Percentiles rank a stretch among this genome's conserved stretches.
Conservation (phyloP, 208 protist genomes). For the Leishmania major region DNA sequence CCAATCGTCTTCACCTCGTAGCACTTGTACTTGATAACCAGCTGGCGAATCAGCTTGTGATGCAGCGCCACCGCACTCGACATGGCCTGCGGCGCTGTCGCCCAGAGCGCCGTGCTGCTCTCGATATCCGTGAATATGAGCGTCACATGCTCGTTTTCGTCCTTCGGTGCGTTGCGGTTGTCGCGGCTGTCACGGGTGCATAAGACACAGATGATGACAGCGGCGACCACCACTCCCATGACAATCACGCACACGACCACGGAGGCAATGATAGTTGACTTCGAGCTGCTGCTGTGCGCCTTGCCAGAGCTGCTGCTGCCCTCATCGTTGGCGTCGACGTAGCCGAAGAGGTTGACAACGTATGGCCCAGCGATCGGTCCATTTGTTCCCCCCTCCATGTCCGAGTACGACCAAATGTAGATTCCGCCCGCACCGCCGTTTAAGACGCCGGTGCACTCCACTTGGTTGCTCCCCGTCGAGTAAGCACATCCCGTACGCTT, state of each 20-base stretch:
- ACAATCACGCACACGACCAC: slow-evolving; percentile 1
- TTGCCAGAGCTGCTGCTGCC: neutral
- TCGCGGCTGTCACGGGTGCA: slow-evolving; percentile 38
- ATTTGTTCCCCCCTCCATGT: neutral
- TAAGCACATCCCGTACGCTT: slow-evolving; percentile 10
- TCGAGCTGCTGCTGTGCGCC: neutral
- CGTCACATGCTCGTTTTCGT: slow-evolving; percentile 40
- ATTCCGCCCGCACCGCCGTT: slow-evolving; percentile 12
- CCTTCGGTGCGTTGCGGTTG: slow-evolving; percentile 61
- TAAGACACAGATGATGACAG: slow-evolving; percentile 15
- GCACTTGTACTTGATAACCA: slow-evolving; percentile 58
- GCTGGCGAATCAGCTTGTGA: slow-evolving; percentile 54
- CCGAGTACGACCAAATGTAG: slow-evolving; percentile 10
- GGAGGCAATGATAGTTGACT: slow-evolving; percentile 3
- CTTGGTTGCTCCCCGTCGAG: neutral
- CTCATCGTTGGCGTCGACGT: neutral
- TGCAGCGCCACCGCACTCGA: slow-evolving; percentile 40
- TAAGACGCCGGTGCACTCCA: slow-evolving; percentile 2
- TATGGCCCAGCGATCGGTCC: slow-evolving; percentile 7
- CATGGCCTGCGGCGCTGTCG: slow-evolving; percentile 47
- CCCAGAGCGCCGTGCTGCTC: slow-evolving; percentile 67
- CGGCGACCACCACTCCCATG: neutral
- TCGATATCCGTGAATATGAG: slow-evolving; percentile 79
- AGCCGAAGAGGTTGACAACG: neutral
- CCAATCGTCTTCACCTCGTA: slow-evolving; percentile 83